These are phyloP conservation scores for Fomitopsis pinicola DNA, from an alignment of 1,284 basidiomycete species.

Conservation along the genomic window DNA sequence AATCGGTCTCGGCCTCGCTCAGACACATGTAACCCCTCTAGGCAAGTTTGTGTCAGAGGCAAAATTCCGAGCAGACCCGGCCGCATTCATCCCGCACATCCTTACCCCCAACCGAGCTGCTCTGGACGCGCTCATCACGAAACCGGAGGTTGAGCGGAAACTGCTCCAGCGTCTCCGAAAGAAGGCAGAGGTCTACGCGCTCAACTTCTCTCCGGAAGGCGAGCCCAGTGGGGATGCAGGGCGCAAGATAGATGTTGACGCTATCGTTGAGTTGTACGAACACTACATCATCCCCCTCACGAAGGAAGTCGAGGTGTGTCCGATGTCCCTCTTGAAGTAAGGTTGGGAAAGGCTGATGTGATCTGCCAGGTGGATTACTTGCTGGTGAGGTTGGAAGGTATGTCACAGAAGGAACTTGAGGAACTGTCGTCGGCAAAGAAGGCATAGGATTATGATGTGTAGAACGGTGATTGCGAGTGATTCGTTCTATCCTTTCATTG, in stretches of 20 bases:
- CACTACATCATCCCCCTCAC: constrained; percentile 96
- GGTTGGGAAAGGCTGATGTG: background rate
- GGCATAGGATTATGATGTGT: background rate
- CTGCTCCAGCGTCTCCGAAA: constrained; percentile 85
- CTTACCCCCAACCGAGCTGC: constrained; percentile 69
- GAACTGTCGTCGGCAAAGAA: constrained; percentile 35
- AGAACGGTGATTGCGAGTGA: background rate
- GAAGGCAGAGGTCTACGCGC: constrained; percentile 92
- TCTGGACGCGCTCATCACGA: constrained; percentile 87
- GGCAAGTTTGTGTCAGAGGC: constrained; percentile 99
- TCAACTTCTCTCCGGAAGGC: constrained; percentile 80
- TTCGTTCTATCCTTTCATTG: background rate
- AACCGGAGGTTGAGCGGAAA: constrained; percentile 90
- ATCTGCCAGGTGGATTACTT: constrained; percentile 83
- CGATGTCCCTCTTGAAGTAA: background rate
- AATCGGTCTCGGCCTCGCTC: background rate
- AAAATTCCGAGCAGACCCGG: constrained; percentile 85
- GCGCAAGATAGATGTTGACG: constrained; percentile 87
- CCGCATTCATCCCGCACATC: constrained; percentile 91
- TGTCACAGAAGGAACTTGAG: constrained; percentile 79
- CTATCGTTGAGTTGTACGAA: constrained; percentile 90
- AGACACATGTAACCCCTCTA: constrained; percentile 28
- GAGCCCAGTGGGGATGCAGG: constrained; percentile 36
- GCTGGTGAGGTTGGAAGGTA: constrained; percentile 76
- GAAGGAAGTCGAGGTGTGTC: constrained; percentile 92